phyloP scores from a whole-genome alignment of 495 filamentous ascomycete genomes.

The Parachaetomium inaequale region DNA sequence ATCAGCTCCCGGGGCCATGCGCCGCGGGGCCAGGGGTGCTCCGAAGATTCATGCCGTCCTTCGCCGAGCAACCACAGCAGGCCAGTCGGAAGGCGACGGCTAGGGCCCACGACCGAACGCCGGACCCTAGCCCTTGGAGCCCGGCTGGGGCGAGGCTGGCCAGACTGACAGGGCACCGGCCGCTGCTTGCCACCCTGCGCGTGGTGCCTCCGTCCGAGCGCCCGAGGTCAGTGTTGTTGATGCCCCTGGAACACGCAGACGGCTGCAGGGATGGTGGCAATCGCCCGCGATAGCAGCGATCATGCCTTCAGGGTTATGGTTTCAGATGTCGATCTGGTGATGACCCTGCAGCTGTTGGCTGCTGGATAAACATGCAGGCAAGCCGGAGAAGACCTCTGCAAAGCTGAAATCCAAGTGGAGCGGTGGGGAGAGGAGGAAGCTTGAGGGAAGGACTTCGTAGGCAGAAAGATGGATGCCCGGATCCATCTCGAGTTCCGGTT shows the following conservation, averaged over 20 bases:
- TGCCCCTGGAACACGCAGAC: slow-evolving; percentile 10
- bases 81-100: slow-evolving; percentile 11
- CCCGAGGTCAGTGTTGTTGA: neutral
- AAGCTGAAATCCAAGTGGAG: neutral
- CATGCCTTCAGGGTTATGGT: slow-evolving; percentile 10
- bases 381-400: neutral
- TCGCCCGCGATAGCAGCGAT: slow-evolving; percentile 6
- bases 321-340: slow-evolving; percentile 22
- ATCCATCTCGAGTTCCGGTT: too few relatives aligned
- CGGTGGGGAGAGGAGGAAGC: too few relatives aligned
- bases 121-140: neutral
- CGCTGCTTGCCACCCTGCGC: slow-evolving; percentile 8
- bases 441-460: too few relatives aligned
- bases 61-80: neutral
- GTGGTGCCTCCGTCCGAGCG: slow-evolving; percentile 11
- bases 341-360: slow-evolving; percentile 8
- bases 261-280: slow-evolving; percentile 12
- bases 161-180: neutral
- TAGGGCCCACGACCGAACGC: neutral
- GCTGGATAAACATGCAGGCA: neutral
- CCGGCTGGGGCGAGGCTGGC: neutral
- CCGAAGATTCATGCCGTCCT: slow-evolving; percentile 4
- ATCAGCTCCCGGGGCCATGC: neutral
- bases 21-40: neutral
- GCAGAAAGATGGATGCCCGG: too few relatives aligned